Base-by-base conservation (phyloP, 176 grass and related monocot genomes). In the Aegilops sharonensis region DNA sequence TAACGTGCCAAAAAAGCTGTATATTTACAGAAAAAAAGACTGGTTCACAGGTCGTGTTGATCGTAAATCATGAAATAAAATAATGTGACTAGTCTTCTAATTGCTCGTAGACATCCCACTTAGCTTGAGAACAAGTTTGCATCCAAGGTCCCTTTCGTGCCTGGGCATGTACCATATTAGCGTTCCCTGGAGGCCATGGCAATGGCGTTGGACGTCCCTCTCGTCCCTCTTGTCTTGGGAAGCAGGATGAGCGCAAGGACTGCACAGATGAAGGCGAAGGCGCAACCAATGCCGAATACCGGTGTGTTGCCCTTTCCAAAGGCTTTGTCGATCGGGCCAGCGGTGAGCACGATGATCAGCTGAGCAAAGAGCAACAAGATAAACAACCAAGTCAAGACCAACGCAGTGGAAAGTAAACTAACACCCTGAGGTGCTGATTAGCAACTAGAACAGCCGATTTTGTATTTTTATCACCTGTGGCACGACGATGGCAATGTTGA, bases 271-370 rank as follows among this genome's bases (percentile, higher is more conserved):
- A 90, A 52, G 31, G 84, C 84, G 56, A 79, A 90, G 74, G 59
- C 65, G 5, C 2, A 84, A 9, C 56, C 89, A 43, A 90, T 64
- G 56, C 73, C 89, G 4, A 90, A 74, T 2, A 74, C 89, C 25
- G 84, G 89, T 6, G 89, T 79, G 84, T 90, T 90, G 0, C 80
- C 89, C 74, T 74, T 90, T 66, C 78, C 65, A 66, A 90, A 87
- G 18, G 42, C 74, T 21, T 75, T 85, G 57, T 90, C 74, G 32
- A 86, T 45, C 0, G 84, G 89, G 18, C 84, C 84, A 21, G 43
- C 80, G 32, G 66, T 65, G 66, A 87, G 64, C 23, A 84, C 31
- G 24, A 90, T 87, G 13, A 90, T 21, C 32, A 87, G 72, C 84
- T 90, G 29, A n/a, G n/a, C 4, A 43, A 64, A 7, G 6, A 56